A percentile compares a stretch with the other conserved stretches of the same genome.
These are phyloP conservation scores for Porphyrellus cyaneotinctus DNA, from an alignment of 768 basidiomycete genomes.

Conservation along the genomic window DNA sequence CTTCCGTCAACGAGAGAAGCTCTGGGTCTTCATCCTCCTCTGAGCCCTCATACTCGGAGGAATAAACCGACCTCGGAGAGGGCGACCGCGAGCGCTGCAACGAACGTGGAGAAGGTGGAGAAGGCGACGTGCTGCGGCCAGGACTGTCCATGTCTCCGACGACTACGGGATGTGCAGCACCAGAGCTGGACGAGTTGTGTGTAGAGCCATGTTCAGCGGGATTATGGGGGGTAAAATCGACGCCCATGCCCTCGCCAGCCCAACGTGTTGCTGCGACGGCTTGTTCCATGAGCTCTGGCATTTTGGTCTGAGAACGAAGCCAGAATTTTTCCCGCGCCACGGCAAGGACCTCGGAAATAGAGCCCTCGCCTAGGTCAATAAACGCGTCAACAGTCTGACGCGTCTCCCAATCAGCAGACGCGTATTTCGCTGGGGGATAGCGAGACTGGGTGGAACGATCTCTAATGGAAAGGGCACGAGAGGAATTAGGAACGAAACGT, in stretches of 20 bases:
- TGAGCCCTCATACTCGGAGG: constrained; percentile 32
- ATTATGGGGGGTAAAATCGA: constrained; percentile 27
- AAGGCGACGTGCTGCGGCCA: constrained; percentile 24
- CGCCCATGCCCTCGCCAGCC: constrained; percentile 33
- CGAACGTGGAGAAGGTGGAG: constrained; percentile 25
- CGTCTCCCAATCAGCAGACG: constrained; percentile 58
- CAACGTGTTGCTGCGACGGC: constrained; percentile 58
- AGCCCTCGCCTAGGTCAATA: constrained; percentile 69
- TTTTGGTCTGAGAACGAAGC: constrained; percentile 60
- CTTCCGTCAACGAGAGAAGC: constrained; percentile 42
- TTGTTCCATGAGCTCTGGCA: constrained; percentile 63
- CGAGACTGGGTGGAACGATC: constrained; percentile 20
- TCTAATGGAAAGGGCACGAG: constrained; percentile 11
- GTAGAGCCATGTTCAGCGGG: constrained; percentile 14
- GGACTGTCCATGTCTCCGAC: constrained; percentile 14
- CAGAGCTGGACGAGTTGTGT: constrained; percentile 6
- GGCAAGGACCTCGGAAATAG: constrained; percentile 53
- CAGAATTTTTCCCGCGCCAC: constrained; percentile 69
- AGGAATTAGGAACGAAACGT: constrained; percentile 25
- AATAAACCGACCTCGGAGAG: constrained; percentile 28
- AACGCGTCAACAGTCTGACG: constrained; percentile 67
- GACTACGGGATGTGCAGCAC: background rate
- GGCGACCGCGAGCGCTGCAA: constrained; percentile 30
- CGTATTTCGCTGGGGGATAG: constrained; percentile 26
- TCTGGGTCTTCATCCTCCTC: constrained; percentile 46